Evolutionary conservation across 2,329 filamentous ascomycete genomes (phyloP).

Genomic region (Chrysosphaeria jannelii): DNA sequence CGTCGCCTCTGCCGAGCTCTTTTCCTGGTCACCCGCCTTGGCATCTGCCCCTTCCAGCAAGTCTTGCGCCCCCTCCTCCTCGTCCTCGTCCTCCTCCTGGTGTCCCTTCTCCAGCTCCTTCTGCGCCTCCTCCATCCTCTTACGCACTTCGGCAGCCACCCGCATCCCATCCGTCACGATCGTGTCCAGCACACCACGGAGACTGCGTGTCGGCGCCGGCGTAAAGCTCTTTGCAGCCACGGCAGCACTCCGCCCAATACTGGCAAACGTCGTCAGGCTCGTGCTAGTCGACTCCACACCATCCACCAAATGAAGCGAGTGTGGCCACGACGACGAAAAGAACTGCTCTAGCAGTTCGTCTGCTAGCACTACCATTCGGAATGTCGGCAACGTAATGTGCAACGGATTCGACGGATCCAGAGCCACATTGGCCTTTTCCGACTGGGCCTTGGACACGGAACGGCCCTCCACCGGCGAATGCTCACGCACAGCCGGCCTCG

Average conservation of each 20-base stretch:
- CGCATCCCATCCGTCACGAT: conserved; percentile 95
- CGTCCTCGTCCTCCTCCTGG: conserved; percentile 24
- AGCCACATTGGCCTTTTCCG: conserved; percentile 49
- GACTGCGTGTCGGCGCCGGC: conserved; percentile 22
- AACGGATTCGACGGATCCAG: conserved; percentile 80
- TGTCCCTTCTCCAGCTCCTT: conserved; percentile 55
- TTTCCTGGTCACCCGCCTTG: conserved; percentile 19
- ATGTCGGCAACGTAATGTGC: conserved; percentile 86
- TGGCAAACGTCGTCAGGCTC: conserved; percentile 56
- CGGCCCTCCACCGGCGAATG: conserved; percentile 4
- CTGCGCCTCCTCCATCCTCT: conserved; percentile 87
- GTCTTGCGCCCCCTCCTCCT: conserved; percentile 27
- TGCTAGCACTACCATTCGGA: conserved; percentile 92
- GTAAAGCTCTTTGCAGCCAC: conserved; percentile 10
- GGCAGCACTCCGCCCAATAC: conserved; percentile 19
- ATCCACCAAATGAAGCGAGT: conserved; percentile 64
- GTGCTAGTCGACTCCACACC: conserved; percentile 8
- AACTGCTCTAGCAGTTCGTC: conserved; percentile 91
- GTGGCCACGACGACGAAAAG: conserved; percentile 84
- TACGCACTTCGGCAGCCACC: conserved; percentile 70
- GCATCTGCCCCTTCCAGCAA: conserved; percentile 47
- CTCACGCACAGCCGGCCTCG: too few species aligned
- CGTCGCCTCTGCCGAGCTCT: not conserved
- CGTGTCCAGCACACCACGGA: conserved; percentile 81
- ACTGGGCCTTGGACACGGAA: conserved; percentile 28